phyloP scores from a whole-genome alignment of 2,329 filamentous ascomycete species.

The Anthostomella pinea region DNA sequence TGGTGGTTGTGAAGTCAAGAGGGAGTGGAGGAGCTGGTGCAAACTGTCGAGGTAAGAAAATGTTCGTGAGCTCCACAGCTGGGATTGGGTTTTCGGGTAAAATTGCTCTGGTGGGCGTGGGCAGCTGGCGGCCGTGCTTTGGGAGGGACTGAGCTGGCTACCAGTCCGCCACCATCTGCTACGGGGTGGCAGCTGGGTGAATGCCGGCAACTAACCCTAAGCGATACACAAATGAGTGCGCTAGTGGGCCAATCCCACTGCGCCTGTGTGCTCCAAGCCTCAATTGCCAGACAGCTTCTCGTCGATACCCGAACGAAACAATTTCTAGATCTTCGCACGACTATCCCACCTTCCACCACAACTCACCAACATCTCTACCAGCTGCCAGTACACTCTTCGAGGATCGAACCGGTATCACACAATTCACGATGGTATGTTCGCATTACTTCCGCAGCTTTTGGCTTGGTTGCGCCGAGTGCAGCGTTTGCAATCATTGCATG shows the following conservation, averaged over 20 bases:
- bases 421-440: constrained; percentile 59
- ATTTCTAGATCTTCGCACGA: constrained; percentile 21
- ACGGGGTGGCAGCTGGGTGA: constrained; percentile 25
- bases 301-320: constrained; percentile 12
- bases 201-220: constrained; percentile 31
- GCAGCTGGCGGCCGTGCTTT: not conserved
- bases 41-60: too few species aligned
- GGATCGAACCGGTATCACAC: constrained; percentile 61
- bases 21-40: constrained; percentile 7
- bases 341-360: constrained; percentile 22
- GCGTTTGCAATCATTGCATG: too few species aligned
- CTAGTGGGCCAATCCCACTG: constrained; percentile 11
- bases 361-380: constrained; percentile 23
- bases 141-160: too few species aligned
- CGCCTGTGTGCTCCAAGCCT: constrained; percentile 12
- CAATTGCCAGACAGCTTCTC: constrained; percentile 26
- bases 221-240: constrained; percentile 27
- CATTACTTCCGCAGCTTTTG: constrained; percentile 1
- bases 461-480: too few species aligned
- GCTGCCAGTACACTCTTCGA: constrained; percentile 54
- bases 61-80: too few species aligned
- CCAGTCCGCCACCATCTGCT: too few species aligned
- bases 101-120: not conserved
- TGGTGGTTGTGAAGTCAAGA: constrained; percentile 15
- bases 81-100: too few species aligned